phyloP scores from a whole-genome alignment of 306 rosid genomes.

The Purshia tridentata region DNA sequence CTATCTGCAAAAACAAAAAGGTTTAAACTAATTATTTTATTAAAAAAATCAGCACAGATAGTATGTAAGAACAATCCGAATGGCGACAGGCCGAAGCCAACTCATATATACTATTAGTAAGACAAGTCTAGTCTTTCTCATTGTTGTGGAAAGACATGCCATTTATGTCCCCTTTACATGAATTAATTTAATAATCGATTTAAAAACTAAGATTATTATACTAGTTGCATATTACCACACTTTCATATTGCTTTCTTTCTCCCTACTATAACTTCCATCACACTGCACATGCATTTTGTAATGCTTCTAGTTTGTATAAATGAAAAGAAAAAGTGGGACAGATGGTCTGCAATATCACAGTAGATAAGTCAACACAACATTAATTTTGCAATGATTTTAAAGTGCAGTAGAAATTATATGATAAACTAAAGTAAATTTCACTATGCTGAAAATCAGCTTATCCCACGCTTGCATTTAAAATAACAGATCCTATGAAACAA shows the following conservation, averaged over 20 bases:
- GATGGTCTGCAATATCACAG: not conserved
- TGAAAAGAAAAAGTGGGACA: too few relatives aligned
- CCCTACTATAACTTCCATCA: too few relatives aligned
- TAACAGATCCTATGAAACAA: not conserved
- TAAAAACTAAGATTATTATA: too few relatives aligned
- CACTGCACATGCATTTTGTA: too few relatives aligned
- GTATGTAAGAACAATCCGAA: not conserved
- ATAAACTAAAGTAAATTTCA: not conserved
- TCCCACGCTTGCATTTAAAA: not conserved
- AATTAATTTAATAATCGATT: too few relatives aligned
- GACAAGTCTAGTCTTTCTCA: too few relatives aligned
- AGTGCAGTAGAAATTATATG: not conserved
- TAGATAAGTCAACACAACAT: not conserved
- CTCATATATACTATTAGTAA: not conserved
- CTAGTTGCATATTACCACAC: too few relatives aligned
- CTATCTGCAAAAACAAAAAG: slow-evolving; percentile 49
- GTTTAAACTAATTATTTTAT: not conserved
- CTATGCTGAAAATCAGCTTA: not conserved
- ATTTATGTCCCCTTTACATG: too few relatives aligned
- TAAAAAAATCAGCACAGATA: not conserved
- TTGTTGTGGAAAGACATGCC: too few relatives aligned
- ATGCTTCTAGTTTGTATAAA: too few relatives aligned
- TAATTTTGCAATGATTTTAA: not conserved
- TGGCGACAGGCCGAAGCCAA: not conserved
- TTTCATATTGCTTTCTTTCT: too few relatives aligned